Evolutionary conservation across 768 basidiomycete species (phyloP), one percentile per base, ranked within the genome.

Genomic region (Leccinum obscurum): DNA sequence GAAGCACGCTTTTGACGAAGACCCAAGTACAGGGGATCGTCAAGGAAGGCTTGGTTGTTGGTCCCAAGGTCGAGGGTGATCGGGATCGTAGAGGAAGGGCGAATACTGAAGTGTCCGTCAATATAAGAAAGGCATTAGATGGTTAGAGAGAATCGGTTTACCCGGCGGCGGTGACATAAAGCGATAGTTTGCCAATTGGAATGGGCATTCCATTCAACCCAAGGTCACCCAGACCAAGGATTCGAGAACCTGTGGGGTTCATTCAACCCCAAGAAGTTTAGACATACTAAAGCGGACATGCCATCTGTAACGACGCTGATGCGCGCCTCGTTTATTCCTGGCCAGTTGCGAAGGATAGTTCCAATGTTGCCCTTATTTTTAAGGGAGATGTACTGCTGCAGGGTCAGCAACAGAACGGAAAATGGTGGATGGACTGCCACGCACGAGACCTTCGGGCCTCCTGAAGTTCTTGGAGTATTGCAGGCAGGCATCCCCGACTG

Each of bases 241-340:
- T 95, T 52, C 95, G 87, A 17, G 90, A 92, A 37, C 89, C 92
- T 85, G 64, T 24, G 13, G 22, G 34, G 14, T 37, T 54, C 17
- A 3, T 55, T 66, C 41, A 69, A 62, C 20, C 32, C 30, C 52
- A 37, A 14, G 3, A 8, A 15, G 28, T 39, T 15, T n/a, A 10
- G 8, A 61, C 11, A 17, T 10, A 26, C 20, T 17, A 51, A 14
- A 26, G 49, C 24, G 20, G 34, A 70, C 80, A 61, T 66, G 79
- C 94, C 95, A 74, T 96, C 95, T 0, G 95, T 97, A 28, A 97
- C 93, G 44, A 98, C 95, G 54, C 86, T 85, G 64, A 97, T 95
- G 35, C 92, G 84, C n/a, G 91, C 89, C 44, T 91, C 85, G 54
- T 87, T 80, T 60, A 85, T 75, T 61, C 79, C 83, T 3, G 88